Conservation (phyloP, 306 rosid genomes). For the Cucurbita maxima region DNA sequence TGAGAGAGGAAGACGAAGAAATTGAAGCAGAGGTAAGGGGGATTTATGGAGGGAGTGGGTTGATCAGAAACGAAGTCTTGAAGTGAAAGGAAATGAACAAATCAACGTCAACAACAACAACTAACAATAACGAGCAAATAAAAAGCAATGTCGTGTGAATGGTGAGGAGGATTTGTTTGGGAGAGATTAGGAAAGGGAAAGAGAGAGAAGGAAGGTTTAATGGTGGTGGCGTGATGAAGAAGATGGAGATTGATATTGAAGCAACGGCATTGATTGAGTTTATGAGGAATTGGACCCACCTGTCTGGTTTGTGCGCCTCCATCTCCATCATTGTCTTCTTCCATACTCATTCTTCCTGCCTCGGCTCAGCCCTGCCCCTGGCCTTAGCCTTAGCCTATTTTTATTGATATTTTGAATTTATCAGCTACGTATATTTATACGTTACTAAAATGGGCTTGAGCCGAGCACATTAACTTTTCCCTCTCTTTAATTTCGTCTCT, state of each 20-base stretch:
- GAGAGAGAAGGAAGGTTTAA: background rate
- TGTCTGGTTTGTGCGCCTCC: slow-evolving; percentile 42
- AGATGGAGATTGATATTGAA: background rate
- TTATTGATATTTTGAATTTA: background rate
- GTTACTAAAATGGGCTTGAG: background rate
- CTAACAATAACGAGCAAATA: background rate
- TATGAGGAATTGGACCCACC: slow-evolving; percentile 20
- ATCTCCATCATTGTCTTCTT: slow-evolving; percentile 25
- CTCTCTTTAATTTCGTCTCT: background rate
- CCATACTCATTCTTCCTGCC: background rate
- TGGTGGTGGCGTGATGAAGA: slow-evolving; percentile 12
- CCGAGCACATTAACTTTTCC: background rate
- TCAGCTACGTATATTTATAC: background rate
- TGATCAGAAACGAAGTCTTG: background rate
- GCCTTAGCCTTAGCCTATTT: background rate
- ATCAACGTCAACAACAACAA: background rate
- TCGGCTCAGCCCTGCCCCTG: background rate
- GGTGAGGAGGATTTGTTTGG: background rate
- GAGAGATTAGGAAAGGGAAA: background rate
- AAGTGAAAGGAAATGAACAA: background rate
- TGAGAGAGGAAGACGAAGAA: background rate
- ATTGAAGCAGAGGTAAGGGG: background rate
- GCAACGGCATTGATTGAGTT: slow-evolving; percentile 1
- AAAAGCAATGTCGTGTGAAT: slow-evolving; percentile 2
- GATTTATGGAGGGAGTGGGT: background rate